A percentile compares a stretch with the other conserved stretches of the same genome.
Conservation (phyloP, 148 eudicot species). For the Rhododendron kiyosumense region DNA sequence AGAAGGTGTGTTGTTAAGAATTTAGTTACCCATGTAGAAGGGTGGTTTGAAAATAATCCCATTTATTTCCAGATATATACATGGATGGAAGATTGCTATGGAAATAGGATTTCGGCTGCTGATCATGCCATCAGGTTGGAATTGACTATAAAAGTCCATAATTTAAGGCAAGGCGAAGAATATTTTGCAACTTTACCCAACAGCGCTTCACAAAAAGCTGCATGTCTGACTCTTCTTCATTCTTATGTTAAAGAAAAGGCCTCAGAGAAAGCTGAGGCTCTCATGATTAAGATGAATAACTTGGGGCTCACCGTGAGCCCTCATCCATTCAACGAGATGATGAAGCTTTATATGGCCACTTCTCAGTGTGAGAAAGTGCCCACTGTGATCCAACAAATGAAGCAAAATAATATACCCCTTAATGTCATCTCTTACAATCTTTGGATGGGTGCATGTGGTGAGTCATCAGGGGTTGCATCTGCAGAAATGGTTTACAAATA, state of each 20-base stretch:
- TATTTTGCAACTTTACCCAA: slow-evolving; percentile 19
- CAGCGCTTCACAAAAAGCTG: slow-evolving; percentile 15
- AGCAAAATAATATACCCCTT: slow-evolving; percentile 17
- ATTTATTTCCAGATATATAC: slow-evolving; percentile 12
- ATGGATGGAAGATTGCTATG: slow-evolving; percentile 27
- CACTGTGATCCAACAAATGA: slow-evolving; percentile 24
- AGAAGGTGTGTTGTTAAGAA: not conserved
- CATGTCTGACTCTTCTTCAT: slow-evolving; percentile 22
- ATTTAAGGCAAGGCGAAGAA: slow-evolving; percentile 20
- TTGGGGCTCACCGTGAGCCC: slow-evolving; percentile 21
- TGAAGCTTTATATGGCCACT: slow-evolving; percentile 32
- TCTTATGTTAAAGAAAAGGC: slow-evolving; percentile 22
- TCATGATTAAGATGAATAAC: slow-evolving; percentile 17
- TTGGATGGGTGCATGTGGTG: slow-evolving; percentile 29
- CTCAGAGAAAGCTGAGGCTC: slow-evolving; percentile 25
- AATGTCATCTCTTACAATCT: slow-evolving; percentile 34
- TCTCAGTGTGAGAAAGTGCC: slow-evolving; percentile 20
- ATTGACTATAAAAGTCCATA: slow-evolving; percentile 15
- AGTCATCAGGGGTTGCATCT: slow-evolving; percentile 22
- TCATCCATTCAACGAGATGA: slow-evolving; percentile 33
- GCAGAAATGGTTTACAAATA: slow-evolving; percentile 23
- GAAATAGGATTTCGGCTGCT: slow-evolving; percentile 15
- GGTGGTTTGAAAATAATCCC: not conserved
- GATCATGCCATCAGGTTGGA: slow-evolving; percentile 23
- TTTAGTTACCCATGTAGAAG: not conserved